Evolutionary conservation across 305 asterid genomes (phyloP).

Genomic region (Fraxinus latifolia): DNA sequence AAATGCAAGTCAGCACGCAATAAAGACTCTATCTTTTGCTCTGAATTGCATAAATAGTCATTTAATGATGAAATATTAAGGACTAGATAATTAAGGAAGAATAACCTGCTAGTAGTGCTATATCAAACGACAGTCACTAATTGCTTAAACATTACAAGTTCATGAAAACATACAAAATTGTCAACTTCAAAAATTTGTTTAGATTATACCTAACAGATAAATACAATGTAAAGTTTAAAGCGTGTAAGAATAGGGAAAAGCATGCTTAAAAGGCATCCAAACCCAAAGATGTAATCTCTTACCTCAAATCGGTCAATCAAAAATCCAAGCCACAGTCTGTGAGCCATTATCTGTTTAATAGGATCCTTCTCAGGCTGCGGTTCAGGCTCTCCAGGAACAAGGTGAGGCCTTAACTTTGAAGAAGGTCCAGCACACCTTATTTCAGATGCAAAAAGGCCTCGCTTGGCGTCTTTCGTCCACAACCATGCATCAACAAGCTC

Average conservation of each 20-base stretch:
- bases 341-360: slow-evolving; percentile 89
- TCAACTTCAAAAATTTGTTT: not conserved
- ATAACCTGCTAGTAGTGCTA: not conserved
- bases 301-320: slow-evolving; percentile 97
- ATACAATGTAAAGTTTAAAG: not conserved
- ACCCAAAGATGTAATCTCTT: slow-evolving; percentile 26
- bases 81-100: no score
- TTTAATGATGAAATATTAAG: not conserved
- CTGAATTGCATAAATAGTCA: not conserved
- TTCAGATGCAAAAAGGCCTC: slow-evolving; percentile 95
- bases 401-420: slow-evolving; percentile 97
- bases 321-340: slow-evolving; percentile 96
- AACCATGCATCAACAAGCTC: slow-evolving; percentile 99
- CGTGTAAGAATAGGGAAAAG: slow-evolving; percentile 7
- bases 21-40: not conserved
- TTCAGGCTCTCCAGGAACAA: slow-evolving; percentile 92
- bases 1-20: not conserved
- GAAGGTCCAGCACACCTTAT: slow-evolving; percentile 76
- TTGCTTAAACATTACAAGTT: not conserved
- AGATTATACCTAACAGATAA: not conserved
- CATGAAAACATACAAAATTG: not conserved
- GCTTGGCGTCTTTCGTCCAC: slow-evolving; percentile 94
- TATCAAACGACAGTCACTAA: not conserved
- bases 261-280: slow-evolving; percentile 16
- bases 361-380: slow-evolving; percentile 78